Evolutionary conservation across 2,329 filamentous ascomycete species (phyloP).

Genomic region (Xylariaceae sp.): DNA sequence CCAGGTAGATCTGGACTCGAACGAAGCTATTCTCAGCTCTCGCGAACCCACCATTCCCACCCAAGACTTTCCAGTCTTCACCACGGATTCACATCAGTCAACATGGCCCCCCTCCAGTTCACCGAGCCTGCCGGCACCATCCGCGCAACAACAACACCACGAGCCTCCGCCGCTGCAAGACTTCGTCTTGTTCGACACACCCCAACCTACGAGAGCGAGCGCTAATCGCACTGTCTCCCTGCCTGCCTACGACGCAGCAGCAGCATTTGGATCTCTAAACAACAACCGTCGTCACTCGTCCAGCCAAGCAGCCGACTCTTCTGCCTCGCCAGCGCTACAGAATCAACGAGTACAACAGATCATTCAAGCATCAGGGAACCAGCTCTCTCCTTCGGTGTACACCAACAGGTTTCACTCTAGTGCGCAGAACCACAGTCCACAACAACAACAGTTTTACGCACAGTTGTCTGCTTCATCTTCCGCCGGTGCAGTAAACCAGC

Average conservation of each 20-base stretch:
- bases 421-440: conserved; percentile 34
- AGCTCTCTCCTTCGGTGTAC: conserved; percentile 44
- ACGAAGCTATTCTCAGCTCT: conserved; percentile 49
- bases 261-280: conserved; percentile 29
- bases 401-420: conserved; percentile 50
- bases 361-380: conserved; percentile 50
- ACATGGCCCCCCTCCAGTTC: conserved; percentile 71
- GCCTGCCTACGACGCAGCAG: conserved; percentile 36
- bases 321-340: conserved; percentile 39
- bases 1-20: conserved; percentile 61
- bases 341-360: conserved; percentile 53
- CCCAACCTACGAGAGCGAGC: conserved; percentile 33
- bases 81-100: conserved; percentile 70
- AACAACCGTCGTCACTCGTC: conserved; percentile 40
- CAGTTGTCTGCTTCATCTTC: conserved; percentile 55
- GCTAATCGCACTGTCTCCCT: conserved; percentile 35
- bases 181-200: conserved; percentile 69
- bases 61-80: conserved; percentile 68
- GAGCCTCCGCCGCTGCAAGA: conserved; percentile 55
- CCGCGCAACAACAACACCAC: conserved; percentile 49
- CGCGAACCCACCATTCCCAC: conserved; percentile 54
- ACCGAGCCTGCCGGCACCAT: conserved; percentile 54
- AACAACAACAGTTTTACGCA: conserved; percentile 55
- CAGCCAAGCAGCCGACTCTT: conserved; percentile 29
- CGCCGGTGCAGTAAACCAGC: conserved; percentile 48